These are phyloP conservation scores for Penicillium sp. DNA, from an alignment of 2,329 filamentous ascomycete genomes.

Conservation along the genomic window DNA sequence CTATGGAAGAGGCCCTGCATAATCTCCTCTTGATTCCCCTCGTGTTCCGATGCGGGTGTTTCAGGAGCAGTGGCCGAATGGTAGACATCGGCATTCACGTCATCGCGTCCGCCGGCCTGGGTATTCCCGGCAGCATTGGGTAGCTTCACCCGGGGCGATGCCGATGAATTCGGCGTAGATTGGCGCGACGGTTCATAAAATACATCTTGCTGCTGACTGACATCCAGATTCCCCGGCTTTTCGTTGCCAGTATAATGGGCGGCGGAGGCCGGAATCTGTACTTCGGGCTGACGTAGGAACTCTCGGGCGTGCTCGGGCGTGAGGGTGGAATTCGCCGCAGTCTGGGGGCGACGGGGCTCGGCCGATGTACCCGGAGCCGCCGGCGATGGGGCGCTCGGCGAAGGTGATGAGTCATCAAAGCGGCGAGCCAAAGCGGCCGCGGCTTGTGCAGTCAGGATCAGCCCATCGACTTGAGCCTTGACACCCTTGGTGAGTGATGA, in stretches of 20 bases:
- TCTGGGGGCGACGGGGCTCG: slow-evolving; percentile 16
- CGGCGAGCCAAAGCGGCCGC: slow-evolving; percentile 55
- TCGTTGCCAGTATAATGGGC: slow-evolving; percentile 39
- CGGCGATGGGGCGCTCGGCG: slow-evolving; percentile 12
- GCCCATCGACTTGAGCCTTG: slow-evolving; percentile 55
- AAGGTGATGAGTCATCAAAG: slow-evolving; percentile 46
- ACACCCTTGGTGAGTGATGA: slow-evolving; percentile 59
- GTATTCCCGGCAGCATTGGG: slow-evolving; percentile 47
- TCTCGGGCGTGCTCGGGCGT: slow-evolving; percentile 43
- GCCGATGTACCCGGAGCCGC: slow-evolving; percentile 24
- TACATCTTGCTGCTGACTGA: slow-evolving; percentile 53
- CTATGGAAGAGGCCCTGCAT: slow-evolving; percentile 59
- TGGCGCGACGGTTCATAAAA: slow-evolving; percentile 50
- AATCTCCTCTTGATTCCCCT: slow-evolving; percentile 52
- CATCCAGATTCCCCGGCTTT: slow-evolving; percentile 29
- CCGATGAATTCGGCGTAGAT: slow-evolving; percentile 46
- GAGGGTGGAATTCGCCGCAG: slow-evolving; percentile 14
- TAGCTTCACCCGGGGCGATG: slow-evolving; percentile 51
- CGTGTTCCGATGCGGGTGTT: slow-evolving; percentile 32
- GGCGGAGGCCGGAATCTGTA: slow-evolving; percentile 48
- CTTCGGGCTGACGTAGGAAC: slow-evolving; percentile 47
- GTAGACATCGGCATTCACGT: slow-evolving; percentile 53
- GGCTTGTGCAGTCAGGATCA: slow-evolving; percentile 57
- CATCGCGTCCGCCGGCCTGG: slow-evolving; percentile 41
- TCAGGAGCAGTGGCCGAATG: slow-evolving; percentile 35